A percentile compares a stretch with the other conserved stretches of the same genome.
Conservation (phyloP, 2,329 filamentous ascomycete species). For the Nemania sp. region DNA sequence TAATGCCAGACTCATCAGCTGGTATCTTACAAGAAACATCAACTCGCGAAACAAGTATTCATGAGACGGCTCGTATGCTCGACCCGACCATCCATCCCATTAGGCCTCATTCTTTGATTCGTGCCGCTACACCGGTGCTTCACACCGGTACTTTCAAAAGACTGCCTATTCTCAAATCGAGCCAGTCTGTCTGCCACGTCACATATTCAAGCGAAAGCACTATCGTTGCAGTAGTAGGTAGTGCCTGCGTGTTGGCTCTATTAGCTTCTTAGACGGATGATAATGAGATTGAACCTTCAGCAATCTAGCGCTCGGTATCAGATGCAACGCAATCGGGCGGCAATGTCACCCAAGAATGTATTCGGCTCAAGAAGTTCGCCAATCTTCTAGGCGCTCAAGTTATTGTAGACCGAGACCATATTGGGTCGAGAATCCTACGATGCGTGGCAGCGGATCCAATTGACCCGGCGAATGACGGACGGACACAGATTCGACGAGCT, state of each 20-base stretch:
- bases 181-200: not conserved
- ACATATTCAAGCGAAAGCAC: not conserved
- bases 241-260: not conserved
- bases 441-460: not conserved
- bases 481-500: not conserved
- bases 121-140: too few relatives aligned
- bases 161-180: not conserved
- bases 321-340: too few relatives aligned
- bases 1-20: not conserved
- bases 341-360: too few relatives aligned
- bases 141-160: too few relatives aligned
- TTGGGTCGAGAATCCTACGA: not conserved
- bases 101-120: too few relatives aligned
- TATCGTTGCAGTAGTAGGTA: not conserved
- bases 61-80: not conserved
- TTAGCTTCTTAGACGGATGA: not conserved
- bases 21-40: too few relatives aligned
- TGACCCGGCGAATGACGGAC: not conserved
- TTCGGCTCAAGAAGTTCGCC: too few relatives aligned
- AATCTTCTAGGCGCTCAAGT: too few relatives aligned
- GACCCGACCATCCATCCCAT: not conserved
- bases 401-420: too few relatives aligned
- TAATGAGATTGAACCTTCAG: too few relatives aligned
- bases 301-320: too few relatives aligned
- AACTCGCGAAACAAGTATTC: too few relatives aligned